Evolutionary conservation across 2,329 filamentous ascomycete species (phyloP).

Genomic region (Fusarium lyarnte): DNA sequence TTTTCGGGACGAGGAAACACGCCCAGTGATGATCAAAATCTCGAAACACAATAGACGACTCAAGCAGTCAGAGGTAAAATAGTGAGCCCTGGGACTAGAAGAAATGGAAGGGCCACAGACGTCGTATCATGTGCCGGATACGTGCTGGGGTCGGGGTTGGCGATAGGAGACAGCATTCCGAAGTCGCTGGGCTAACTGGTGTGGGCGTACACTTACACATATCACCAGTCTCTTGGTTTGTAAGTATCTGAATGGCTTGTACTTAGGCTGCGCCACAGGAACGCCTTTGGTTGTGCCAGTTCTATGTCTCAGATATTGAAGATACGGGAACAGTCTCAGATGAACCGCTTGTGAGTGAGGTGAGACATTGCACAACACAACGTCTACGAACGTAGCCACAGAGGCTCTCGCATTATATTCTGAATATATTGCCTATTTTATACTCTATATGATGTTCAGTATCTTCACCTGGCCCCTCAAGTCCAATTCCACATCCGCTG

Average conservation of each 20-base stretch:
- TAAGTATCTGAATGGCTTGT: not conserved
- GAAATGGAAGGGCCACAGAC: not conserved
- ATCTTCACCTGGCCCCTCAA: accelerated
- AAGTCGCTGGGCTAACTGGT: not conserved
- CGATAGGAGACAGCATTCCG: conserved; percentile 13
- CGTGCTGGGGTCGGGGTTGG: conserved; percentile 19
- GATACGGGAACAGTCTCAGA: not conserved
- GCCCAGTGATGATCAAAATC: not conserved
- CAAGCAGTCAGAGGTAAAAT: not conserved
- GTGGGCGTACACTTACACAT: not conserved
- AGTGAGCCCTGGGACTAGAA: not conserved
- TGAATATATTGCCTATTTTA: accelerated
- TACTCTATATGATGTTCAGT: accelerated
- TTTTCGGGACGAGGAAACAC: not conserved
- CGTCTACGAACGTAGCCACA: accelerated
- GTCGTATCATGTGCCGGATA: conserved; percentile 1
- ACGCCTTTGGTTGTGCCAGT: not conserved
- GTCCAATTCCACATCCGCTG: not conserved
- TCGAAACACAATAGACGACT: not conserved
- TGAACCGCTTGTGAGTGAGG: not conserved
- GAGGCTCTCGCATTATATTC: accelerated
- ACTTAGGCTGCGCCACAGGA: not conserved
- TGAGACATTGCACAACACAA: not conserved
- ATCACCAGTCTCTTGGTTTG: not conserved
- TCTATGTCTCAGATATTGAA: not conserved